phyloP scores from a whole-genome alignment of 345 rosid genomes.

The Arabis hirsuta region DNA sequence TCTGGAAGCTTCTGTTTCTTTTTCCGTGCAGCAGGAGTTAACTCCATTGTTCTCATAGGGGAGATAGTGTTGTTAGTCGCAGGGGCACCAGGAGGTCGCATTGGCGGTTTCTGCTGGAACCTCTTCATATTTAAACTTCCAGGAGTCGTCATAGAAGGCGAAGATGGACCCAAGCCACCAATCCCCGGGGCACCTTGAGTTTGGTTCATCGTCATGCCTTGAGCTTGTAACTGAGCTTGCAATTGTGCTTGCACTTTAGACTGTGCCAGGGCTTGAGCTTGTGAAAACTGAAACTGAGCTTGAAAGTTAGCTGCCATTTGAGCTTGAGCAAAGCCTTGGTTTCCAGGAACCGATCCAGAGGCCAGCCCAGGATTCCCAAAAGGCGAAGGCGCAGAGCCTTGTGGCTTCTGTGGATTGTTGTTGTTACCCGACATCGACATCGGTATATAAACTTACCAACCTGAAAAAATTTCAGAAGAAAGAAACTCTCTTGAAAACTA shows the following conservation, averaged over 20 bases:
- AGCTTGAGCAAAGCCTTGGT: conserved; percentile 59
- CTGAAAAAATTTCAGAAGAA: conserved; percentile 24
- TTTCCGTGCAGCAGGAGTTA: conserved; percentile 73
- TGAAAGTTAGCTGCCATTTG: conserved; percentile 63
- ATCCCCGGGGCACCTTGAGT: conserved; percentile 55
- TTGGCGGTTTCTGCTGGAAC: conserved; percentile 70
- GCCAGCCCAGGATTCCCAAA: conserved; percentile 80
- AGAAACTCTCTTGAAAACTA: conserved; percentile 9
- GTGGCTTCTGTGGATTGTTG: conserved; percentile 65
- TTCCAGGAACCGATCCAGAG: conserved; percentile 57
- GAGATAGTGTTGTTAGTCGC: conserved; percentile 58
- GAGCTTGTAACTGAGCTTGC: conserved; percentile 84
- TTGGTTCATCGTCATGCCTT: conserved; percentile 64
- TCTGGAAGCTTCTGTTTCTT: conserved; percentile 98
- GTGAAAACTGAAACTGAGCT: conserved; percentile 70
- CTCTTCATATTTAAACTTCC: conserved; percentile 63
- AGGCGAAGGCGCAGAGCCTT: conserved; percentile 69
- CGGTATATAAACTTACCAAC: conserved; percentile 12
- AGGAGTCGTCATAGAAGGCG: conserved; percentile 68
- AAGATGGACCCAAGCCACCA: conserved; percentile 69
- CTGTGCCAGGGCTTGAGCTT: conserved; percentile 73
- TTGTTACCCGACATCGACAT: conserved; percentile 76
- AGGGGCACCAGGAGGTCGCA: conserved; percentile 77
- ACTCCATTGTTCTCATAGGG: conserved; percentile 79
- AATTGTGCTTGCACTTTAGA: conserved; percentile 70